These are phyloP conservation scores for Solanum chiquidenum DNA, from an alignment of 257 asterid genomes.

Conservation along the genomic window DNA sequence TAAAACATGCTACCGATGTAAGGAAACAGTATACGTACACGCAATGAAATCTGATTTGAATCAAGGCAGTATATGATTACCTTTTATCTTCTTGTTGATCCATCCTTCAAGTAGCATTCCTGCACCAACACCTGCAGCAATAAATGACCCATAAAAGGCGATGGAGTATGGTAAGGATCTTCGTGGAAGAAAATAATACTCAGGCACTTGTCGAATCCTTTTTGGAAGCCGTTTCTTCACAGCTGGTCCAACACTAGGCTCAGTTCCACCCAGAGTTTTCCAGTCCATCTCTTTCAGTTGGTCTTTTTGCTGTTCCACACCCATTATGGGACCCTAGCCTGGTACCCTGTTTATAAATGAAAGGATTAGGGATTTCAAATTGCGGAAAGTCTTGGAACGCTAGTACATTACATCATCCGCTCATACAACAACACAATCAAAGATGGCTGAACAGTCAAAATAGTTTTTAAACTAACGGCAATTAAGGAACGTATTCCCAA, in stretches of 20 bases:
- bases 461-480: background rate
- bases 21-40: background rate
- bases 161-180: constrained; percentile 35
- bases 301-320: constrained; percentile 36
- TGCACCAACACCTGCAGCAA: constrained; percentile 80
- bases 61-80: constrained; percentile 12
- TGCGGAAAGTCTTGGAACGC: background rate
- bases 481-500: background rate
- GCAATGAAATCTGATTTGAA: background rate
- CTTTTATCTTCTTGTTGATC: constrained; percentile 76
- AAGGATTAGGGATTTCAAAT: background rate
- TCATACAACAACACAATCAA: background rate
- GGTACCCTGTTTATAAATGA: background rate
- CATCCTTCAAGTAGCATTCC: constrained; percentile 73
- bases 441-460: background rate
- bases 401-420: background rate
- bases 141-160: constrained; percentile 50
- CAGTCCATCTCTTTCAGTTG: constrained; percentile 43
- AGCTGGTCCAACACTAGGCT: constrained; percentile 25
- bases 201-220: constrained; percentile 69
- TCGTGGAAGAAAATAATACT: constrained; percentile 72
- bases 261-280: constrained; percentile 46
- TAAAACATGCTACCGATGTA: background rate
- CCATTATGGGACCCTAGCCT: constrained; percentile 15
- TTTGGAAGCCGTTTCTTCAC: constrained; percentile 56